A percentile compares a stretch with the other conserved stretches of the same genome.
These are phyloP conservation scores for Sporobolus alterniflorus DNA, from an alignment of 202 grass and related monocot species.

Conservation along the genomic window DNA sequence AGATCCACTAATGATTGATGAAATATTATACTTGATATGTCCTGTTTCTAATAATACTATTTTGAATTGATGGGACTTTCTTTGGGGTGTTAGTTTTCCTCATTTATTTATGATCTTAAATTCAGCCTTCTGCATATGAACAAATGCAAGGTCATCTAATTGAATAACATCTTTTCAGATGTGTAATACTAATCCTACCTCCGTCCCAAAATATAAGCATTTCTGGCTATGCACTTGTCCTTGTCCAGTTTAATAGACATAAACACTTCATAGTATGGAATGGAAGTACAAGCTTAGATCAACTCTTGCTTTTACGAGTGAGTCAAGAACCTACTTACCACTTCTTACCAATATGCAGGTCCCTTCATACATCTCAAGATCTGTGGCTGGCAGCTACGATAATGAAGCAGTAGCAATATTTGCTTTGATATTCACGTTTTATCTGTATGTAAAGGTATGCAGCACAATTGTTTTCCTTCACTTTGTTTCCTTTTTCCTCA, in stretches of 20 bases:
- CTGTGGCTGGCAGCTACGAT: slow-evolving; percentile 99
- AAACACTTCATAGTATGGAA: too few relatives aligned
- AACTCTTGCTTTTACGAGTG: not conserved
- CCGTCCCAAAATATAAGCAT: too few relatives aligned
- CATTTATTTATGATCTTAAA: too few relatives aligned
- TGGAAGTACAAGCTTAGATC: not conserved
- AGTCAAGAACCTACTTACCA: not conserved
- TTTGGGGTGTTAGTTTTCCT: not conserved
- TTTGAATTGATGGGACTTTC: not conserved
- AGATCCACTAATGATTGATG: not conserved
- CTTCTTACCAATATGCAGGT: slow-evolving; percentile 53
- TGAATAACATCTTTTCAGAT: not conserved
- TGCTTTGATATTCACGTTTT: slow-evolving; percentile 97
- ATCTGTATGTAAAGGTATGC: slow-evolving; percentile 97
- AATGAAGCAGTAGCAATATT: slow-evolving; percentile 99
- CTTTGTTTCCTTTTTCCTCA: too few relatives aligned
- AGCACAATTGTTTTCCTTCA: not conserved
- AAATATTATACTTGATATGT: not conserved
- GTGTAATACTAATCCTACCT: not conserved
- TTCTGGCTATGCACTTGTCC: too few relatives aligned
- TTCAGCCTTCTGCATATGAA: too few relatives aligned
- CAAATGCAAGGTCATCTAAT: not conserved
- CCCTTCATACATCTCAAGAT: slow-evolving; percentile 98
- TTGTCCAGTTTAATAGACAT: too few relatives aligned
- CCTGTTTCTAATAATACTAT: not conserved